phyloP scores from a whole-genome alignment of 2,329 filamentous ascomycete species.

The Hymenoscyphus repandus region DNA sequence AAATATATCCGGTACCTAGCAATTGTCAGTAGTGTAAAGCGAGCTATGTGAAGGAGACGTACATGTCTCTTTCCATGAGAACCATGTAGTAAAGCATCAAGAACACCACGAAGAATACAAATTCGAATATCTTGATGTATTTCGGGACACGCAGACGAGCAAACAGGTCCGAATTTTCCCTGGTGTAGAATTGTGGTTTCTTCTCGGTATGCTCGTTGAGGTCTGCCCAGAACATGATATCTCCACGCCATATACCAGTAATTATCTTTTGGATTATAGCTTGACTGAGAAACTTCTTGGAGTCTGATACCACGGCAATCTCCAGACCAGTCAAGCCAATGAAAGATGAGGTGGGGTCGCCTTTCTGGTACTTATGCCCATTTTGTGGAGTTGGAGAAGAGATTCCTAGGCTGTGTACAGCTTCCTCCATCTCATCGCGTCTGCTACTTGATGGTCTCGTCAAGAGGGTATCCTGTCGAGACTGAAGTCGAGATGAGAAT shows the following conservation, averaged over 20 bases:
- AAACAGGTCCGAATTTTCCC: conserved; percentile 62
- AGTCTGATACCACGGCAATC: conserved; percentile 74
- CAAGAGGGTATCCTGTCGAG: conserved; percentile 11
- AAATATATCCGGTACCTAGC: conserved; percentile 51
- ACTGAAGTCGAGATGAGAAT: conserved; percentile 19
- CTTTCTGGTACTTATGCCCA: conserved; percentile 43
- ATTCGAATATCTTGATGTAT: conserved; percentile 81
- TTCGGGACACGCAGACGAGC: conserved; percentile 73
- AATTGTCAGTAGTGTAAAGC: not conserved
- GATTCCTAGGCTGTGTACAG: conserved; percentile 46
- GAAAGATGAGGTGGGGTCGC: conserved; percentile 67
- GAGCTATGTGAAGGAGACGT: conserved; percentile 5
- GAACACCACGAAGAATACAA: conserved; percentile 73
- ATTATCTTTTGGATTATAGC: conserved; percentile 77
- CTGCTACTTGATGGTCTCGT: conserved; percentile 23
- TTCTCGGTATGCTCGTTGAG: conserved; percentile 70
- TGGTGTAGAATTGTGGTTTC: conserved; percentile 70
- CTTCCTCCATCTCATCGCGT: conserved; percentile 35
- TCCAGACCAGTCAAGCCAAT: conserved; percentile 79
- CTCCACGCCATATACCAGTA: conserved; percentile 78
- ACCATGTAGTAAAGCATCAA: conserved; percentile 82
- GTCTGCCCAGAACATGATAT: conserved; percentile 81
- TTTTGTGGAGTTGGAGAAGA: conserved; percentile 26
- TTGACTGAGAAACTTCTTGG: conserved; percentile 81
- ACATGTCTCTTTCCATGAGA: conserved; percentile 64